Percentiles rank a stretch among this genome's conserved stretches.
These are phyloP conservation scores for Vaccinium myrtillus DNA, from an alignment of 148 eudicot species.

Conservation along the genomic window DNA sequence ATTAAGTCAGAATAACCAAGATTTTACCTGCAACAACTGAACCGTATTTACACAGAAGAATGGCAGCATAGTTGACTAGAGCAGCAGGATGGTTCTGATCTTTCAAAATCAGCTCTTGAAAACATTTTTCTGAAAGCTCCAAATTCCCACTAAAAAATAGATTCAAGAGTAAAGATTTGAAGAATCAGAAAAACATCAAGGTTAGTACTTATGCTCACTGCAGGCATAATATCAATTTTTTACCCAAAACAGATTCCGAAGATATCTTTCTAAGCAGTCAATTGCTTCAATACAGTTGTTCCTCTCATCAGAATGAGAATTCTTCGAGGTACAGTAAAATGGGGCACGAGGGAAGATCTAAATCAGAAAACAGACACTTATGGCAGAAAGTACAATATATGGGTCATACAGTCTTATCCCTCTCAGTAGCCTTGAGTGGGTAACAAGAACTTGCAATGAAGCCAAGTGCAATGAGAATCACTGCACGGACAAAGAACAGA, in stretches of 20 bases:
- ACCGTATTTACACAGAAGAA: conserved; percentile 77
- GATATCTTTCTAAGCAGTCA: background rate
- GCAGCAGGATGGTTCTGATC: conserved; percentile 94
- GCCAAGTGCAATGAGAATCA: background rate
- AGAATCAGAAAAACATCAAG: conserved; percentile 15
- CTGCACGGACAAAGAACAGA: background rate
- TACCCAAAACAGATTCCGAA: background rate
- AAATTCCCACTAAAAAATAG: conserved; percentile 64
- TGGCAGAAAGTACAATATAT: background rate
- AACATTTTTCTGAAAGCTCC: conserved; percentile 79
- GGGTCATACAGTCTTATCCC: background rate
- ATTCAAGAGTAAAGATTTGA: conserved; percentile 13
- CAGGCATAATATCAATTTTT: background rate
- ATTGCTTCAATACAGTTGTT: background rate
- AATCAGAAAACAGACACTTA: background rate
- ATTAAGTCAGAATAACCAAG: conserved; percentile 13
- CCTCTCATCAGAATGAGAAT: background rate
- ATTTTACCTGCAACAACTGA: conserved; percentile 80
- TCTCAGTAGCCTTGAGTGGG: background rate
- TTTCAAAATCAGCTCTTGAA: conserved; percentile 74
- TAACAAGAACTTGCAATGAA: background rate
- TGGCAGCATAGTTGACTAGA: conserved; percentile 85
- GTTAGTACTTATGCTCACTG: background rate
- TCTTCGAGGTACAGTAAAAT: background rate
- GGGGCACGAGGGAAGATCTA: background rate